A percentile compares a stretch with the other conserved stretches of the same genome.
Evolutionary conservation across 2,329 filamentous ascomycete species (phyloP).

Genomic region (Emergomyces africanus): DNA sequence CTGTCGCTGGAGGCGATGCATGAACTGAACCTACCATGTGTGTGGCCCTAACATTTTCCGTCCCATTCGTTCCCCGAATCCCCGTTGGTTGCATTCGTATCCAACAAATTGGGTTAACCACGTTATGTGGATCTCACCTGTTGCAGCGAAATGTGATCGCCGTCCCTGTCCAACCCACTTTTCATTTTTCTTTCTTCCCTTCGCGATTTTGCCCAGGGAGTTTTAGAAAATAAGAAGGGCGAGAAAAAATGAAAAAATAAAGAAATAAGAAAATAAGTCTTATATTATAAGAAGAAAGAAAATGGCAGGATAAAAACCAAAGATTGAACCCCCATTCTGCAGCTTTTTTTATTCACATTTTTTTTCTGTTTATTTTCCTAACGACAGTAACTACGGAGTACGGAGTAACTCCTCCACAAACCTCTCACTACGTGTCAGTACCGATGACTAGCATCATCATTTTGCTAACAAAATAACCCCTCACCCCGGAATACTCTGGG

Average conservation of each 20-base stretch:
- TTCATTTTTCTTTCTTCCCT: background rate
- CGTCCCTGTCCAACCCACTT: background rate
- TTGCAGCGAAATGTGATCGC: background rate
- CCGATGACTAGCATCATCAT: background rate
- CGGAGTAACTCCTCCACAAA: background rate
- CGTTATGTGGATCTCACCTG: background rate
- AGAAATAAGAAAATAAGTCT: too few relatives aligned
- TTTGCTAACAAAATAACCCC: background rate
- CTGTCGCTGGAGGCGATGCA: too few relatives aligned
- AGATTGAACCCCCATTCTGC: background rate
- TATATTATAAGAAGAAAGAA: background rate
- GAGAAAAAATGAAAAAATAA: background rate
- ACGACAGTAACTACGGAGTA: background rate
- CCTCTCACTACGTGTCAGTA: background rate
- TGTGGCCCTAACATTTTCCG: background rate
- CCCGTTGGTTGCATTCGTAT: background rate
- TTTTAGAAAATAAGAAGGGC: background rate
- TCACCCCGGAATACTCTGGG: too few relatives aligned
- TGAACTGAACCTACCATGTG: background rate
- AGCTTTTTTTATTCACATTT: background rate
- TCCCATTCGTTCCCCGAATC: background rate
- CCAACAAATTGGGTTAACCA: constrained; percentile 1
- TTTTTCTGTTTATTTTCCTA: background rate
- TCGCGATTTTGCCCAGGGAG: background rate
- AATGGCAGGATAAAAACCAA: background rate